Conservation (phyloP, 2,329 filamentous ascomycete genomes). For the Nakataea oryzae region DNA sequence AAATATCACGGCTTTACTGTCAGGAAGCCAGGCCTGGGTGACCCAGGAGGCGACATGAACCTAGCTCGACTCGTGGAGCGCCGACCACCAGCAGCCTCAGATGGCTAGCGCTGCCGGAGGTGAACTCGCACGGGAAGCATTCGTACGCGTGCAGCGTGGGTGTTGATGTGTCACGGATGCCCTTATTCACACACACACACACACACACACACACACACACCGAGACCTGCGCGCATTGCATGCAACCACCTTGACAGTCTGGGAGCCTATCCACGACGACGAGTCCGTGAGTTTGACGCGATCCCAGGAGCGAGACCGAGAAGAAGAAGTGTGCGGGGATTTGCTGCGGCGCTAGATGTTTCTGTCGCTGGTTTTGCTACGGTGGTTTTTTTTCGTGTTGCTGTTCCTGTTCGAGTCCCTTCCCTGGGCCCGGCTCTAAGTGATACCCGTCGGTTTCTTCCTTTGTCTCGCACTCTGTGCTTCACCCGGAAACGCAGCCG, state of each 20-base stretch:
- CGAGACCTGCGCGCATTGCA: not conserved
- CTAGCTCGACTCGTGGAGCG: too few relatives aligned
- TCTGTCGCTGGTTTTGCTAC: not conserved
- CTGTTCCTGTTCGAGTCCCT: not conserved
- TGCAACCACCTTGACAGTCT: not conserved
- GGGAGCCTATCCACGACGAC: not conserved
- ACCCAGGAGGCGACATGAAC: too few relatives aligned
- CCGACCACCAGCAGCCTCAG: not conserved
- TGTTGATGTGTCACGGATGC: not conserved
- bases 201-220: too few relatives aligned
- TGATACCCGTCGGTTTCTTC: not conserved
- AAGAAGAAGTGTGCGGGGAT: not conserved
- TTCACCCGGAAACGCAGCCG: not conserved
- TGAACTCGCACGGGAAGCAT: not conserved
- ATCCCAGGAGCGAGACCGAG: not conserved
- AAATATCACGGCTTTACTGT: not conserved
- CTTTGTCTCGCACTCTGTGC: not conserved
- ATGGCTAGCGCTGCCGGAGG: not conserved
- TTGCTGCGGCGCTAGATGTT: not conserved
- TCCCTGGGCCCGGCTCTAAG: not conserved
- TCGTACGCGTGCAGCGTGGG: too few relatives aligned
- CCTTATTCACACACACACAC: too few relatives aligned
- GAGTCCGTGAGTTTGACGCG: not conserved
- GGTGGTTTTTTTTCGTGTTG: too few relatives aligned
- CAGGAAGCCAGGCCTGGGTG: not conserved